These are phyloP conservation scores for Oryza meyeriana DNA, from an alignment of 176 grass and related monocot genomes.

Conservation along the genomic window DNA sequence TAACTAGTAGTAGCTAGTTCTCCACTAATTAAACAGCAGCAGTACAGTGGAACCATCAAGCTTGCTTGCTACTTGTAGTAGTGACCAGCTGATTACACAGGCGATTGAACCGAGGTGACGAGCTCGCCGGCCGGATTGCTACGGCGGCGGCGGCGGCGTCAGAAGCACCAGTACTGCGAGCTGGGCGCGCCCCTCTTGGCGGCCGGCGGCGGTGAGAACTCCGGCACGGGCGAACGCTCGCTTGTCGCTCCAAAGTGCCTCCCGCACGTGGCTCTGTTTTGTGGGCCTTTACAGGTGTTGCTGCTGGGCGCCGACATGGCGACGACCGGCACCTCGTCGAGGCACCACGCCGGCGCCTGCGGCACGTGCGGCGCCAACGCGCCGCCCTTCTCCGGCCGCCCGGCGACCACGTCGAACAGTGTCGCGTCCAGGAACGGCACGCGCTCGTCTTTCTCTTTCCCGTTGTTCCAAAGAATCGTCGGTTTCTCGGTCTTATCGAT, in stretches of 20 bases:
- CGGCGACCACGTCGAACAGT: constrained; percentile 49
- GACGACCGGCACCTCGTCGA: constrained; percentile 10
- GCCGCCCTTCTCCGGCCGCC: constrained; percentile 11
- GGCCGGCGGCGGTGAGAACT: constrained; percentile 46
- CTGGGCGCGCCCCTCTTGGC: constrained; percentile 44
- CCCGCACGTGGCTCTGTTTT: constrained; percentile 20
- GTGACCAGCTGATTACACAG: background rate
- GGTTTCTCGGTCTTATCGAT: background rate
- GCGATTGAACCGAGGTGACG: background rate
- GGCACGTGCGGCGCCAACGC: constrained; percentile 40
- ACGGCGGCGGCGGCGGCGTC: background rate
- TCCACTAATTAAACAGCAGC: background rate
- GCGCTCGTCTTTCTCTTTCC: constrained; percentile 34
- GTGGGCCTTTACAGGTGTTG: background rate
- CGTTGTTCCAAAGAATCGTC: background rate
- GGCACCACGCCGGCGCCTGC: constrained; percentile 19
- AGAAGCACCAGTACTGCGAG: constrained; percentile 52
- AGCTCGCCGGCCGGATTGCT: background rate
- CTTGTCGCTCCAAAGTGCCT: constrained; percentile 37
- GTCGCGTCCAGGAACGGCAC: constrained; percentile 62
- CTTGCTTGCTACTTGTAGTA: background rate
- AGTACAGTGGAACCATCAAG: constrained; percentile 2
- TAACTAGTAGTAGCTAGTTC: background rate
- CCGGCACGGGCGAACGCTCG: constrained; percentile 66
- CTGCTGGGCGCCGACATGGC: constrained; percentile 6